Evolutionary conservation across 2,329 filamentous ascomycete genomes (phyloP).

Genomic region (Microdochium nivale): DNA sequence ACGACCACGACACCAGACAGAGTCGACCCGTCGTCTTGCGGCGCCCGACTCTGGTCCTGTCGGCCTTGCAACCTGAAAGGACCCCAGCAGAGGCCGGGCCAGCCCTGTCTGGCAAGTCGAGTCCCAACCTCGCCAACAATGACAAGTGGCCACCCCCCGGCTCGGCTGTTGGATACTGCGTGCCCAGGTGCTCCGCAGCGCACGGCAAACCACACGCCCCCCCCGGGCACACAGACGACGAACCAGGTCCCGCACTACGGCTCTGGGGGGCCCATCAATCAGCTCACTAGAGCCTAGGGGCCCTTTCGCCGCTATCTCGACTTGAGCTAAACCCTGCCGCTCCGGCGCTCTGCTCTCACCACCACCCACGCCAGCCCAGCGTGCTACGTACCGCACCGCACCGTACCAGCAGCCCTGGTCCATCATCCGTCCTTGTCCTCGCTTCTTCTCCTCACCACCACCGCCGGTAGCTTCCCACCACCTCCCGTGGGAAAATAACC

Average conservation of each 20-base stretch:
- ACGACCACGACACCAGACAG: too few species aligned
- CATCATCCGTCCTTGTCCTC: slow-evolving; percentile 5
- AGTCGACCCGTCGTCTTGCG: too few species aligned
- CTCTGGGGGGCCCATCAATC: not conserved
- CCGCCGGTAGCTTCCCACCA: slow-evolving; percentile 12
- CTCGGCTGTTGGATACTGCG: not conserved
- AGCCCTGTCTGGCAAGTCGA: not conserved
- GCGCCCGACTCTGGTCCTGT: too few species aligned
- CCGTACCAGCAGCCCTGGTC: not conserved
- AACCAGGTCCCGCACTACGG: not conserved
- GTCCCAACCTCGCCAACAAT: not conserved
- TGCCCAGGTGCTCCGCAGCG: not conserved
- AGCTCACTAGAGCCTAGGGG: not conserved
- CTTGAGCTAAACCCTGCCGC: not conserved
- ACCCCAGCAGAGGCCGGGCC: not conserved
- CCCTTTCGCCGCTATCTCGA: not conserved
- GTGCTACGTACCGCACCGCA: slow-evolving; percentile 8
- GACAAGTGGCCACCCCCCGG: not conserved
- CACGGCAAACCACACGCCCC: slow-evolving; percentile 7
- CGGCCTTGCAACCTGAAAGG: not conserved
- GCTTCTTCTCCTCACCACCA: slow-evolving; percentile 10
- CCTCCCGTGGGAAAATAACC: slow-evolving; percentile 17
- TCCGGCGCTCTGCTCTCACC: slow-evolving; percentile 8
- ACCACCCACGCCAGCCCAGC: slow-evolving; percentile 11
- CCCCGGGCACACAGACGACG: slow-evolving; percentile 1